Evolutionary conservation across 1,139 yeast genomes (phyloP).

Genomic region (Kurtzmaniella quercitrusa): DNA sequence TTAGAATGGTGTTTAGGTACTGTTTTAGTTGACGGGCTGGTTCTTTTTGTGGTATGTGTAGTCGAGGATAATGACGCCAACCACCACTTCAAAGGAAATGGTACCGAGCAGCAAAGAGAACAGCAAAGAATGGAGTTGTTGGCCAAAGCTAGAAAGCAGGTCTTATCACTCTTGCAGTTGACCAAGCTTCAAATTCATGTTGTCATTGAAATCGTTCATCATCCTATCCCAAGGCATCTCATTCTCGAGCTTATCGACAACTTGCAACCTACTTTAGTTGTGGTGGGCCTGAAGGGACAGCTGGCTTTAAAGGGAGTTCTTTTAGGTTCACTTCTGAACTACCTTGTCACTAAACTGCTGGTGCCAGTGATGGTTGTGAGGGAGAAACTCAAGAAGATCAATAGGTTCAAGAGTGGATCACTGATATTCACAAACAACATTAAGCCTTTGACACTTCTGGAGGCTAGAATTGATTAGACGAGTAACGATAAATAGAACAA

Average conservation of each 20-base stretch:
- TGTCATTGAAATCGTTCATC: conserved; percentile 73
- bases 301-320: conserved; percentile 73
- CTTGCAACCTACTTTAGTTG: conserved; percentile 75
- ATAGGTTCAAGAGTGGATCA: conserved; percentile 50
- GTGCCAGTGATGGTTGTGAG: conserved; percentile 93
- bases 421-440: conserved; percentile 47
- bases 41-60: conserved; percentile 74
- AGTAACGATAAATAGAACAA: conserved; percentile 1
- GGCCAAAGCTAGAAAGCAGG: conserved; percentile 57
- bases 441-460: conserved; percentile 47
- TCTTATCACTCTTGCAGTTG: conserved; percentile 55
- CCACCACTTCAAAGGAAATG: conserved; percentile 41
- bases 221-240: conserved; percentile 84
- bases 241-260: conserved; percentile 80
- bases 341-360: conserved; percentile 69
- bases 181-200: conserved; percentile 77
- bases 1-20: conserved; percentile 90
- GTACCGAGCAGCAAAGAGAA: conserved; percentile 44
- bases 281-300: conserved; percentile 79
- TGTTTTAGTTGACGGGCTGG: conserved; percentile 79
- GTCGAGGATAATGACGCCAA: conserved; percentile 61
- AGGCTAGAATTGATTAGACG: conserved; percentile 43
- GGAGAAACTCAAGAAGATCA: conserved; percentile 72
- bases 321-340: conserved; percentile 72
- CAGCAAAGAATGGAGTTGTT: conserved; percentile 54